Base-by-base conservation (phyloP, 805 yeast species). In the Spathaspora hagerdaliae region DNA sequence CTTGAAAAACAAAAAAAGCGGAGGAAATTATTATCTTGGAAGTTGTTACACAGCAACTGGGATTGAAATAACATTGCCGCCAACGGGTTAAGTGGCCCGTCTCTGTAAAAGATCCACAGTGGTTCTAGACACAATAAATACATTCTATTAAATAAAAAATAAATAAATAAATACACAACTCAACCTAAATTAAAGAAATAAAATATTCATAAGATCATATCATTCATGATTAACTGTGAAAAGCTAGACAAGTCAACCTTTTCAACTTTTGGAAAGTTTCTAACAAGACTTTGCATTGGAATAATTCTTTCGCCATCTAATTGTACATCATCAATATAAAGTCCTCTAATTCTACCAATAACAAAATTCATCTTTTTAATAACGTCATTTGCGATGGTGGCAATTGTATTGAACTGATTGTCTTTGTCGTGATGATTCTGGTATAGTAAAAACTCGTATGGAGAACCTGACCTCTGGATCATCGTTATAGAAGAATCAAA, bases 251-350 rank as follows among this genome's bases (percentile, higher is more conserved):
- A 53, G 38, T 61, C 61, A 1, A 63, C 51, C 36, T 57, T 54
- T 49, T 67, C 73, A 7, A 68, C 57, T 10, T 57, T 49, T 1
- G 71, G 71, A 42, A 58, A 63, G 46, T 63, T 67, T 41, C 62
- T 51, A 48, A 62, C 49, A 42, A 68, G 52, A 29, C 61, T 53
- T 34, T 56, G 59, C 31, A 67, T 54, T 1, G 70, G 61, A 36
- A 57, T 57, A 11, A 53, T 60, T 42, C 63, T 59, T 31, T 64
- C 71, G 1, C 71, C 73, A 2, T 45, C 39, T 14, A 65, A 50
- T 14, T 56, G 48, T 13, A 45, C 46, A 44, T 68, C 74, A 45
- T 68, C 70, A 33, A 68, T 58, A 42, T 59, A 64, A 14, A 67
- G 41, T 3, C 64, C 65, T 44, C 62, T 52, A 10, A 67, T 59